Conservation (phyloP, 2,329 filamentous ascomycete genomes). For the Aspergillus thermomutatus region DNA sequence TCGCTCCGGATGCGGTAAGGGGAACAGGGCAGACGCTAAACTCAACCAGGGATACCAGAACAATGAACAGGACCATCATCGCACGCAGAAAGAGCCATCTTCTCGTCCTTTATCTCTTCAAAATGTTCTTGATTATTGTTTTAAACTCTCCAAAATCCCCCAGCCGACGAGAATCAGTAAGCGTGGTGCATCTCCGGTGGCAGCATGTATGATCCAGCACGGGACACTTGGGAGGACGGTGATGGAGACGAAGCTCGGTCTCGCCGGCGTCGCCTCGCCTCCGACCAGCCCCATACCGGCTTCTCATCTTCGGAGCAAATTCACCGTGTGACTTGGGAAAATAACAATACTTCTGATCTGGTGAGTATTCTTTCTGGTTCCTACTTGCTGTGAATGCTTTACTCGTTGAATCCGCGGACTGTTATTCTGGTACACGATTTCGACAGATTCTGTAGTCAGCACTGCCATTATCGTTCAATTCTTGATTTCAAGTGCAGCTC, state of each 20-base stretch:
- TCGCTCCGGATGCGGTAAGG: slow-evolving; percentile 15
- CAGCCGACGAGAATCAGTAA: slow-evolving; percentile 5
- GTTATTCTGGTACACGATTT: not conserved
- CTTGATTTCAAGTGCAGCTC: not conserved
- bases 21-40: slow-evolving; percentile 13
- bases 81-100: not conserved
- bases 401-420: not conserved
- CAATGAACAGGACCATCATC: not conserved
- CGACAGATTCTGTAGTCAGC: not conserved
- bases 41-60: slow-evolving; percentile 15
- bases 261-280: slow-evolving; percentile 1
- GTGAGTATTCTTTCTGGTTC: not conserved
- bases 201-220: slow-evolving; percentile 24
- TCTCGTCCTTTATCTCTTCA: not conserved
- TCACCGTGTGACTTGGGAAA: not conserved
- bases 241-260: slow-evolving; percentile 3
- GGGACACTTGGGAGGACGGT: slow-evolving; percentile 20
- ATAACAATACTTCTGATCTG: not conserved
- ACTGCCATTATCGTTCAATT: not conserved
- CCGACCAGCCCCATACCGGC: not conserved
- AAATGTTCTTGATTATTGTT: not conserved
- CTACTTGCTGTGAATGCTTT: not conserved
- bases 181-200: slow-evolving; percentile 4
- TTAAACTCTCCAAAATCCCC: not conserved
- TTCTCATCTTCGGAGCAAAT: not conserved